These are phyloP conservation scores for Berberis thunbergii DNA, from an alignment of 164 flowering plant genomes.

Conservation along the genomic window DNA sequence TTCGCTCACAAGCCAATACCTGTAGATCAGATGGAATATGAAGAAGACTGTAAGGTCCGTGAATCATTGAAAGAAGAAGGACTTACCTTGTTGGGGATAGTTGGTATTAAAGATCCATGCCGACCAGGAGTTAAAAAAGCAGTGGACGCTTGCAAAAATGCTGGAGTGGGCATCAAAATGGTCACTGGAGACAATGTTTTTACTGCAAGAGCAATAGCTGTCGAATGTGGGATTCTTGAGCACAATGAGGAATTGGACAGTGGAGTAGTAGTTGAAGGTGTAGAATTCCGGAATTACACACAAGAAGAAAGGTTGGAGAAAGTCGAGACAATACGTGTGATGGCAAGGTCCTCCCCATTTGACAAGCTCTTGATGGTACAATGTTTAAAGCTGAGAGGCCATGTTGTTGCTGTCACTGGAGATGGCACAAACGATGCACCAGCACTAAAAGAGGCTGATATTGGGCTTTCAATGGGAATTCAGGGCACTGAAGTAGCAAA, in stretches of 20 bases:
- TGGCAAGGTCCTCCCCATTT: slow-evolving; percentile 72
- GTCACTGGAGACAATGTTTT: slow-evolving; percentile 74
- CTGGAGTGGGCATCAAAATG: slow-evolving; percentile 67
- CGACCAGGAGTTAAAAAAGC: slow-evolving; percentile 52
- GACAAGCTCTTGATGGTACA: slow-evolving; percentile 74
- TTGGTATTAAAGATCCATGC: slow-evolving; percentile 75
- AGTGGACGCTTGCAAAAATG: slow-evolving; percentile 39
- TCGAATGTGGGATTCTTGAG: slow-evolving; percentile 64
- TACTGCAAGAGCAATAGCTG: slow-evolving; percentile 70
- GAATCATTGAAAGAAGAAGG: slow-evolving; percentile 30
- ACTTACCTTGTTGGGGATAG: slow-evolving; percentile 47
- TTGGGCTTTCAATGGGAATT: slow-evolving; percentile 77
- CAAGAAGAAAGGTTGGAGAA: slow-evolving; percentile 40
- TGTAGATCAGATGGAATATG: slow-evolving; percentile 11
- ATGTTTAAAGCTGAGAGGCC: slow-evolving; percentile 52
- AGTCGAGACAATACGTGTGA: slow-evolving; percentile 44
- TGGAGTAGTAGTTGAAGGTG: slow-evolving; percentile 52
- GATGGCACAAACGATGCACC: slow-evolving; percentile 85
- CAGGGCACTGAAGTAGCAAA: slow-evolving; percentile 79
- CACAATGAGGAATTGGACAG: slow-evolving; percentile 7
- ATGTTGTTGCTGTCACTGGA: slow-evolving; percentile 73
- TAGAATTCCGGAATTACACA: slow-evolving; percentile 50
- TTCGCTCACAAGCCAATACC: slow-evolving; percentile 43
- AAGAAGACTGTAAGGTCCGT: slow-evolving; percentile 11
- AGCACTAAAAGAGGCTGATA: slow-evolving; percentile 67